Evolutionary conservation across 306 rosid genomes (phyloP).

Genomic region (Castanopsis chinensis): DNA sequence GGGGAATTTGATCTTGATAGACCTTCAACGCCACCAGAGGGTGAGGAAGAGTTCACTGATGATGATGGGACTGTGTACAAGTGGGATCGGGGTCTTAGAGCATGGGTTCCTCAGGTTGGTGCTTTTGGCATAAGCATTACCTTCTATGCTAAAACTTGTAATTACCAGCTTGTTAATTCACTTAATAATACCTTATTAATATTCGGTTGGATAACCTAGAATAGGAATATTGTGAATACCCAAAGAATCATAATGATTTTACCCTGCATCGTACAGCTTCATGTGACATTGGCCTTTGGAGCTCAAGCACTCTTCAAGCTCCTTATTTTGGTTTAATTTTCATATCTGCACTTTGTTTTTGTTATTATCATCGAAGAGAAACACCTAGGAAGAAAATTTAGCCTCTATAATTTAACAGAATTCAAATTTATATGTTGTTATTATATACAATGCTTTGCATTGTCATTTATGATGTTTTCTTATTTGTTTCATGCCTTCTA

Average conservation of each 20-base stretch:
- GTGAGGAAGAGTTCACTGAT: constrained; percentile 91
- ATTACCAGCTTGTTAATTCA: not conserved
- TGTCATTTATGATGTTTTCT: constrained; percentile 2
- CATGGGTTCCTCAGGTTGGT: constrained; percentile 92
- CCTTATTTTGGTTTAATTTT: too few relatives aligned
- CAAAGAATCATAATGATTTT: not conserved
- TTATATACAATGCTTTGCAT: not conserved
- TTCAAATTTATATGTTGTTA: not conserved
- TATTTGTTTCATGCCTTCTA: not conserved
- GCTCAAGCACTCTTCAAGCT: not conserved
- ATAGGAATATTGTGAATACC: not conserved
- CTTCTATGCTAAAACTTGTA: not conserved
- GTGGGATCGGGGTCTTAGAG: constrained; percentile 77
- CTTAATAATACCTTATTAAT: not conserved
- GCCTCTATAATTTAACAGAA: too few relatives aligned
- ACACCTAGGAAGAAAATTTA: too few relatives aligned
- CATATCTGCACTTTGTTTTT: too few relatives aligned
- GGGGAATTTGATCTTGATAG: constrained; percentile 55
- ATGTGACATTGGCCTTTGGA: not conserved
- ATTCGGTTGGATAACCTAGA: not conserved
- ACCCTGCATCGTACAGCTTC: not conserved
- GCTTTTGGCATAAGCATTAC: constrained; percentile 3
- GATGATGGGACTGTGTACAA: constrained; percentile 91
- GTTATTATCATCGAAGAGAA: not conserved
- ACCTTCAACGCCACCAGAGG: constrained; percentile 92